Evolutionary conservation across 345 rosid genomes (phyloP).

Genomic region (Eucalyptus virginea): DNA sequence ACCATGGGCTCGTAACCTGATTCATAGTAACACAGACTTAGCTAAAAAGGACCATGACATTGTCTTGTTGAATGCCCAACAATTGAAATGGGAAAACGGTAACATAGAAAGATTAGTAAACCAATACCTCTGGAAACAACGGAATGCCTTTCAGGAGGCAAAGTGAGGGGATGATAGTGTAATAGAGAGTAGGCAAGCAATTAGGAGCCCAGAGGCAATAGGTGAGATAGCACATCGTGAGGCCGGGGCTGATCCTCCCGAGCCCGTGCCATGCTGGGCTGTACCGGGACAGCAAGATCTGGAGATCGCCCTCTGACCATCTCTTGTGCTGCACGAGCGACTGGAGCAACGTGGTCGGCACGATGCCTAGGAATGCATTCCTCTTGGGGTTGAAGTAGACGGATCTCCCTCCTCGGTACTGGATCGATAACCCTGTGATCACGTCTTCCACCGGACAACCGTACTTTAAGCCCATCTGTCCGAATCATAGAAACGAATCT

Average conservation of each 20-base stretch:
- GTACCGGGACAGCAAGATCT: slow-evolving; percentile 44
- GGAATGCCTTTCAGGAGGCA: slow-evolving; percentile 46
- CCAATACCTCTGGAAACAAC: slow-evolving; percentile 57
- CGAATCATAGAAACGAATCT: not conserved
- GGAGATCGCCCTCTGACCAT: slow-evolving; percentile 77
- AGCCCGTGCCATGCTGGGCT: slow-evolving; percentile 45
- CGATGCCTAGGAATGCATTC: slow-evolving; percentile 51
- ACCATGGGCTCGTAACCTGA: slow-evolving; percentile 54
- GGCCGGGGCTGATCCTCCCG: slow-evolving; percentile 44
- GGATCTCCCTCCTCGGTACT: slow-evolving; percentile 71
- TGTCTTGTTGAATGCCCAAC: not conserved
- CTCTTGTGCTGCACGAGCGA: slow-evolving; percentile 61
- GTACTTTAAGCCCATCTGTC: slow-evolving; percentile 63
- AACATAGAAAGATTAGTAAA: not conserved
- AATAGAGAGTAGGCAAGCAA: slow-evolving; percentile 30
- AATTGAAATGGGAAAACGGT: not conserved
- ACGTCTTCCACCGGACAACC: slow-evolving; percentile 79
- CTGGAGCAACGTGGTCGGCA: slow-evolving; percentile 45
- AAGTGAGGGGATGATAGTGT: slow-evolving; percentile 47
- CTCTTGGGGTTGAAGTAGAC: slow-evolving; percentile 43
- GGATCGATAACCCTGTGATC: slow-evolving; percentile 66
- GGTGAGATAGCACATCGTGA: slow-evolving; percentile 25
- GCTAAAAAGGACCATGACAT: not conserved
- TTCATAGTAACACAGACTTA: not conserved
- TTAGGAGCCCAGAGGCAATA: slow-evolving; percentile 53